phyloP scores from a whole-genome alignment of 257 asterid species.

The Verbascum thapsus region DNA sequence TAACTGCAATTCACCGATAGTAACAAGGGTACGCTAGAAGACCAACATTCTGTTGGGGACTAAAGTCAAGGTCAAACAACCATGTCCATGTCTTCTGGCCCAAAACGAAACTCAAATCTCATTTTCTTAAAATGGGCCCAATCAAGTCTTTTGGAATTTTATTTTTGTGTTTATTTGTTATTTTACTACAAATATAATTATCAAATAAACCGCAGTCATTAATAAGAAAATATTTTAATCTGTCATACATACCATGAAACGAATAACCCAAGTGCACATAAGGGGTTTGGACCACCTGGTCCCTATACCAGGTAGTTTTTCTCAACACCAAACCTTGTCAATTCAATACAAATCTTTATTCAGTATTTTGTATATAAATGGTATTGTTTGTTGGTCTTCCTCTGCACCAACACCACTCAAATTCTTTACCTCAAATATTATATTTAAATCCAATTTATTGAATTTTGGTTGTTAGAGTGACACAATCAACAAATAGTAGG shows the following conservation, averaged over 20 bases:
- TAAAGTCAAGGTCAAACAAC: constrained; percentile 17
- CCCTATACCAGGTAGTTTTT: constrained; percentile 35
- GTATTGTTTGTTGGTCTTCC: constrained; percentile 35
- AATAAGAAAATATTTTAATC: too few species aligned
- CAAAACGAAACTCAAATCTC: constrained; percentile 34
- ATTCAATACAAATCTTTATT: constrained; percentile 18
- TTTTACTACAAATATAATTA: too few species aligned
- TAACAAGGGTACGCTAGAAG: constrained; percentile 24
- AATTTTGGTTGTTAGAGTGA: too few species aligned
- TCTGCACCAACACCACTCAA: constrained; percentile 23
- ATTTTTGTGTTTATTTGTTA: too few species aligned
- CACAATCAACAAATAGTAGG: too few species aligned
- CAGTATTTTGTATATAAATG: constrained; percentile 42
- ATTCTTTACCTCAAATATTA: not conserved
- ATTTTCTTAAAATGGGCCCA: constrained; percentile 26
- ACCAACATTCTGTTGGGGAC: constrained; percentile 42
- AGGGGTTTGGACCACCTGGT: constrained; percentile 22
- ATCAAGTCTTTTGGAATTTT: constrained; percentile 1
- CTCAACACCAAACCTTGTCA: constrained; percentile 34
- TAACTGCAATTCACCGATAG: not conserved
- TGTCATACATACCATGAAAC: too few species aligned
- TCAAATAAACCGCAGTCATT: too few species aligned
- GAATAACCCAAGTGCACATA: not conserved
- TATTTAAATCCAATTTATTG: too few species aligned
- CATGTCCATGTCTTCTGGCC: constrained; percentile 18